A percentile compares a stretch with the other conserved stretches of the same genome.
Evolutionary conservation across 306 rosid species (phyloP).

Genomic region (Cucurbita moschata): DNA sequence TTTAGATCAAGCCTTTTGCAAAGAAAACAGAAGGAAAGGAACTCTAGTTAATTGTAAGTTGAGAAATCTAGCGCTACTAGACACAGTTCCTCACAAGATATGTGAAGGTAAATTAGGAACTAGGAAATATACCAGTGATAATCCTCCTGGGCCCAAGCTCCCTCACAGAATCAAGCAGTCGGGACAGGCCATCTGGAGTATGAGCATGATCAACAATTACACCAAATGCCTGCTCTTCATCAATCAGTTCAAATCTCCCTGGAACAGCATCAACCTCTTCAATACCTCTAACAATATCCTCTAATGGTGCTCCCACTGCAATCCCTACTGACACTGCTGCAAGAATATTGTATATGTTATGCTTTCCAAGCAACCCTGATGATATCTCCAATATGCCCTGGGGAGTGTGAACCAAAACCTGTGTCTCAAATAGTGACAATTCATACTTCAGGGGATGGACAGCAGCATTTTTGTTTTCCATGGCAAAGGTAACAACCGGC

Average conservation of each 20-base stretch:
- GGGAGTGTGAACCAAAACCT: conserved; percentile 88
- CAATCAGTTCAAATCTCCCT: conserved; percentile 84
- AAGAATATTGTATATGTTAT: conserved; percentile 79
- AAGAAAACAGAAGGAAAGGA: background rate
- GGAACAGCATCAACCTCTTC: conserved; percentile 98
- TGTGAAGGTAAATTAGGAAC: background rate
- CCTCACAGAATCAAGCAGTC: conserved; percentile 79
- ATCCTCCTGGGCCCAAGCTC: conserved; percentile 86
- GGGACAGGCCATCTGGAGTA: conserved; percentile 82
- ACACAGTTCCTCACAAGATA: background rate
- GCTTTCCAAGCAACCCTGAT: conserved; percentile 80
- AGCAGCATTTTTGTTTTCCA: conserved; percentile 80
- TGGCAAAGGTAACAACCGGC: conserved; percentile 68
- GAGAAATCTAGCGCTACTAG: background rate
- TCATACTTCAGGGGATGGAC: conserved; percentile 79
- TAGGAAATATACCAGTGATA: conserved; percentile 59
- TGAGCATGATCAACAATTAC: conserved; percentile 92
- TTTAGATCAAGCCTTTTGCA: background rate
- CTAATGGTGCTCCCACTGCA: conserved; percentile 96
- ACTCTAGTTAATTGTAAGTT: background rate
- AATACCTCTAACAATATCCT: conserved; percentile 91
- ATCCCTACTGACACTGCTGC: conserved; percentile 89
- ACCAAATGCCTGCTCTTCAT: conserved; percentile 92
- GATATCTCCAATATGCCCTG: conserved; percentile 89
- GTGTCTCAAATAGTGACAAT: conserved; percentile 88